These are phyloP conservation scores for Globisporangium mamillatum DNA, from an alignment of 352 stramenopile species.

Conservation along the genomic window DNA sequence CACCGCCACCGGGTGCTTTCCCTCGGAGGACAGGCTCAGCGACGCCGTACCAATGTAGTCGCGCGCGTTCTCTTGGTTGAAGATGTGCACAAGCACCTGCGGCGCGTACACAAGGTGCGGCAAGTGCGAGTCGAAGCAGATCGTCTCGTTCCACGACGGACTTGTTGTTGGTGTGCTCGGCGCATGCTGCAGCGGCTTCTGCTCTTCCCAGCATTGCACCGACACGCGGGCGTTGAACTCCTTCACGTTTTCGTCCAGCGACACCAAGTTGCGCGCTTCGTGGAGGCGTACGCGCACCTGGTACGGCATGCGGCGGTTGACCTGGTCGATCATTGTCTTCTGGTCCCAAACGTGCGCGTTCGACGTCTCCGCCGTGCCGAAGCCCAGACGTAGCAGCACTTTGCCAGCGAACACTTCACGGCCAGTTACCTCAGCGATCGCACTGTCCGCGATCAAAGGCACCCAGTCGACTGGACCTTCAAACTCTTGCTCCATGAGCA, in stretches of 20 bases:
- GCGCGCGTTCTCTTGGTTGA: conserved; percentile 34
- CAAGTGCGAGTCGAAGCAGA: conserved; percentile 73
- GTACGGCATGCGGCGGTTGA: conserved; percentile 63
- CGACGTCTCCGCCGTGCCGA: conserved; percentile 53
- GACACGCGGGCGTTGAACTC: conserved; percentile 43
- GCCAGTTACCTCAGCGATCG: conserved; percentile 44
- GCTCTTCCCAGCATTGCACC: conserved; percentile 64
- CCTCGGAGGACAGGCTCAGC: conserved; percentile 21
- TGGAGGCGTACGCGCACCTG: conserved; percentile 74
- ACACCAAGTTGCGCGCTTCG: conserved; percentile 39
- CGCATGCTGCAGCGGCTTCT: conserved; percentile 27
- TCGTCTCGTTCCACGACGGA: conserved; percentile 51
- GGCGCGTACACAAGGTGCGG: conserved; percentile 47
- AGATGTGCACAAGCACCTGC: conserved; percentile 61
- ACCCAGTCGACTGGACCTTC: conserved; percentile 50
- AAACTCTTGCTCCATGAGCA: conserved; percentile 55
- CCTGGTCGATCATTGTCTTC: conserved; percentile 49
- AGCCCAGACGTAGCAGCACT: conserved; percentile 65
- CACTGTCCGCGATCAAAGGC: conserved; percentile 54
- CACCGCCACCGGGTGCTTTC: conserved; percentile 25
- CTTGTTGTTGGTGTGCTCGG: conserved; percentile 29
- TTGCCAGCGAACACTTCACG: conserved; percentile 65
- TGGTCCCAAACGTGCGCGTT: conserved; percentile 53
- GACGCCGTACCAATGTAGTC: conserved; percentile 45
- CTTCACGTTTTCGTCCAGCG: background rate